Conservation (phyloP, 352 stramenopile species). For the Pelagophyceae sp. region DNA sequence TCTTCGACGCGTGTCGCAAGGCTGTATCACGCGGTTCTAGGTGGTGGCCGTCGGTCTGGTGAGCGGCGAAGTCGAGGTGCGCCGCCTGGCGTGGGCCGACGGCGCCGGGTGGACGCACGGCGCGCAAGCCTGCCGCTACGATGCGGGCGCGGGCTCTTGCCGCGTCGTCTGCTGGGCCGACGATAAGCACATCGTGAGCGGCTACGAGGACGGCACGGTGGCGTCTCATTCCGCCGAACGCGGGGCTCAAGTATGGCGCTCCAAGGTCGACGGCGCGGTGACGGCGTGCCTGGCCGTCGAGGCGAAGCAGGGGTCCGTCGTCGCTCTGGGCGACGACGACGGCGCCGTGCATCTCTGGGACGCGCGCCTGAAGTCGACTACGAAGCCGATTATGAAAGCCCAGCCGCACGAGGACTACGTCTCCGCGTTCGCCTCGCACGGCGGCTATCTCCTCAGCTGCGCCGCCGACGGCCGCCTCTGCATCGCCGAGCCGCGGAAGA, state of each 20-base stretch:
- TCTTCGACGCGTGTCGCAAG: not conserved
- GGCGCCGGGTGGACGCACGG: too few species aligned
- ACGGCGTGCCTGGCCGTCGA: slow-evolving; percentile 27
- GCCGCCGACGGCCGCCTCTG: slow-evolving; percentile 77
- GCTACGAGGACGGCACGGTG: not conserved
- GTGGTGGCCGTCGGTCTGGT: not conserved
- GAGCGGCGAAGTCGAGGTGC: not conserved
- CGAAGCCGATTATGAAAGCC: slow-evolving; percentile 56
- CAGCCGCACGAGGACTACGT: slow-evolving; percentile 90
- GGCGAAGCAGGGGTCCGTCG: slow-evolving; percentile 28
- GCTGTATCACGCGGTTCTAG: not conserved
- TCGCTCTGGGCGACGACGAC: slow-evolving; percentile 52
- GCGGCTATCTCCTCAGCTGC: slow-evolving; percentile 70
- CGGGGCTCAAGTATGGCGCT: not conserved
- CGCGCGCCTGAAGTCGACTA: slow-evolving; percentile 37
- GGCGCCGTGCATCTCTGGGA: slow-evolving; percentile 52
- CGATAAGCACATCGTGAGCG: not conserved
- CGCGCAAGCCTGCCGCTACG: not conserved
- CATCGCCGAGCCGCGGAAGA: slow-evolving; percentile 77
- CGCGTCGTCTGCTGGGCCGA: not conserved
- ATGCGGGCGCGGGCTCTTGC: not conserved
- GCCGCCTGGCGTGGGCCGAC: not conserved
- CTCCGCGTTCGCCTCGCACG: slow-evolving; percentile 72
- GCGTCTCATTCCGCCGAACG: not conserved
- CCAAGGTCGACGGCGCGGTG: not conserved